Base-by-base conservation (phyloP, 495 filamentous ascomycete species). In the Hyaloscypha bicolor region DNA sequence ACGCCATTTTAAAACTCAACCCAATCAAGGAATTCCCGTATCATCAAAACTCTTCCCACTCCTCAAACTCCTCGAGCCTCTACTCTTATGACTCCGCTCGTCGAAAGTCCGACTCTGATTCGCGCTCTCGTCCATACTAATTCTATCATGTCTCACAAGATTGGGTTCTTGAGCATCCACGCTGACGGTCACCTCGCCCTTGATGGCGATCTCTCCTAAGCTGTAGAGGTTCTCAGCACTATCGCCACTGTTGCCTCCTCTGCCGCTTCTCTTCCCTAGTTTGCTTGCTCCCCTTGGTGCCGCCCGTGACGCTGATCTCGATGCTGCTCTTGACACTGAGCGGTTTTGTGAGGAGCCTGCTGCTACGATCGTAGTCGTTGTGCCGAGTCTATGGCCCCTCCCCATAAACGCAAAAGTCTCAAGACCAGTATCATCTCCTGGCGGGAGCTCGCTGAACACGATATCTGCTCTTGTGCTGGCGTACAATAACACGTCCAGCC, bases 401-500 rank as follows among this genome's bases (percentile, higher is more conserved):
- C 79, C 75, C 78, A 84, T 80, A 55, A 84, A 84, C 1, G 76
- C 66, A 55, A 85, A 84, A 0, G 81, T 85, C 16, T 77, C 77
- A 9, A 84, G 45, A 12, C 82, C 83, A 6, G 73, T 76, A 11
- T 81, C 77, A 42, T 80, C 76, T n/a, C 72, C 73, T 0, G 67
- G 66, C 16, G 77, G 72, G 21, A 77, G 74, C 16, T 77, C 77
- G 63, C 72, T 70, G 61, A 84, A 86, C 25, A 86, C 76, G 67
- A 86, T 80, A 29, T 79, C 73, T 19, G 82, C 78, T 4, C 90
- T 82, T n/a, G 90, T 93, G 9, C 88, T 79, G 5, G 89, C 85
- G 76, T 92, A 94, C 2, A 93, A 78, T 16, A 90, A 70, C 14
- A 89, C 89, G 72, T 93, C 91, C 48, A 93, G 79, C 79, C 89